Evolutionary conservation across 2,329 filamentous ascomycete species (phyloP).

Genomic region (Fusarium nodosum): DNA sequence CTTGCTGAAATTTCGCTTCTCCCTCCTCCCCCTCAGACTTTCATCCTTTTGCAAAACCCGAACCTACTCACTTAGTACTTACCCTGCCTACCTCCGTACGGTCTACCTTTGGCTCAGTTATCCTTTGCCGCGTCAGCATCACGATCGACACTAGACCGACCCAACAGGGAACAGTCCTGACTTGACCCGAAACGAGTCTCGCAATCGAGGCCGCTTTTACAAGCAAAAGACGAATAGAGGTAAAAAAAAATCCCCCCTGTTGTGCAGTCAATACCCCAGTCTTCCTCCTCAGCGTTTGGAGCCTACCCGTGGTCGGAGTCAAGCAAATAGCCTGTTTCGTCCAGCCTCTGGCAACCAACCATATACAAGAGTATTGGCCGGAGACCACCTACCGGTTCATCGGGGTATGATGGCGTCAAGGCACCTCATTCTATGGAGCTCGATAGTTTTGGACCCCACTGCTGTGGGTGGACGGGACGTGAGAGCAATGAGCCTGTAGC

Average conservation of each 20-base stretch:
- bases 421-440: constrained; percentile 27
- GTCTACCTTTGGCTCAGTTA: background rate
- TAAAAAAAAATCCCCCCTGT: constrained; percentile 27
- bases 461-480: constrained; percentile 11
- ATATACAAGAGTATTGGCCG: constrained; percentile 2
- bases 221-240: constrained; percentile 24
- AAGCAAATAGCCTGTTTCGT: constrained; percentile 9
- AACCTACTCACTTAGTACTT: background rate
- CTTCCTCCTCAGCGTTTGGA: constrained; percentile 13
- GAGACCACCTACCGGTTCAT: constrained; percentile 11
- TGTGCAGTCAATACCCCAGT: constrained; percentile 19
- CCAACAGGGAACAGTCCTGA: constrained; percentile 15
- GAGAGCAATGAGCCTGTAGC: background rate
- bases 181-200: constrained; percentile 32
- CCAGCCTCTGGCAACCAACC: constrained; percentile 2
- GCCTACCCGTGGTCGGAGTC: background rate
- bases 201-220: constrained; percentile 13
- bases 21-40: constrained; percentile 7
- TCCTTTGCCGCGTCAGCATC: constrained; percentile 20
- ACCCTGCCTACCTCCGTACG: background rate
- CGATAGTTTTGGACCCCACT: constrained; percentile 31
- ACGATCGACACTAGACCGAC: constrained; percentile 38
- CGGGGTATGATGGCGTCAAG: constrained; percentile 36
- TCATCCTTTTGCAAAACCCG: background rate
- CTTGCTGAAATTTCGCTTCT: constrained; percentile 32